These are phyloP conservation scores for Trichoderma erinaceum DNA, from an alignment of 495 filamentous ascomycete genomes.

Conservation along the genomic window DNA sequence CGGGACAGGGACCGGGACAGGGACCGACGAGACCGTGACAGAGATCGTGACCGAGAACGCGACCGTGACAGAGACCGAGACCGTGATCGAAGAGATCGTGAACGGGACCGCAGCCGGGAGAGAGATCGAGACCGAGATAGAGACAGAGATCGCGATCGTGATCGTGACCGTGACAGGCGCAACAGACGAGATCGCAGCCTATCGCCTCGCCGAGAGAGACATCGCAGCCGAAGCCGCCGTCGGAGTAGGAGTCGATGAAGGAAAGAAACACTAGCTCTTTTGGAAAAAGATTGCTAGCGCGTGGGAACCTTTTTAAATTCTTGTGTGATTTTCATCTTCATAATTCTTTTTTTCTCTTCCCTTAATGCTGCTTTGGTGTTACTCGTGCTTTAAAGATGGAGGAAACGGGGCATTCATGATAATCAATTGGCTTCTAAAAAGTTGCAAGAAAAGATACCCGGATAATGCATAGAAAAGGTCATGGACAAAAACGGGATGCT, in stretches of 20 bases:
- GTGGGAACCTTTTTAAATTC: not conserved
- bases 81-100: constrained; percentile 20
- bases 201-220: constrained; percentile 12
- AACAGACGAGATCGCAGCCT: constrained; percentile 19
- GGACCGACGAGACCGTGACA: constrained; percentile 21
- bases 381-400: not conserved
- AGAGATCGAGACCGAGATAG: constrained; percentile 19
- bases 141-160: constrained; percentile 22
- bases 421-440: not conserved
- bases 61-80: constrained; percentile 20
- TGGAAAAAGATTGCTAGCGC: not conserved
- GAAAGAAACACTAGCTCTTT: too few species aligned
- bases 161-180: constrained; percentile 19
- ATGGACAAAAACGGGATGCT: not conserved
- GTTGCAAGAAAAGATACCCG: not conserved
- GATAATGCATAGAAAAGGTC: not conserved
- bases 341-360: not conserved
- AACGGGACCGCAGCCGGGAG: constrained; percentile 19
- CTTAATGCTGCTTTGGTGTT: not conserved
- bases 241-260: constrained; percentile 23
- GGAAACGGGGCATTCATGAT: not conserved
- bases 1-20: constrained; percentile 21
- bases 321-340: not conserved
- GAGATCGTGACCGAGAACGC: constrained; percentile 19
- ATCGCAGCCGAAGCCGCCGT: constrained; percentile 28